Conservation (phyloP, 768 basidiomycete species). For the Kwoniella newhampshirensis region DNA sequence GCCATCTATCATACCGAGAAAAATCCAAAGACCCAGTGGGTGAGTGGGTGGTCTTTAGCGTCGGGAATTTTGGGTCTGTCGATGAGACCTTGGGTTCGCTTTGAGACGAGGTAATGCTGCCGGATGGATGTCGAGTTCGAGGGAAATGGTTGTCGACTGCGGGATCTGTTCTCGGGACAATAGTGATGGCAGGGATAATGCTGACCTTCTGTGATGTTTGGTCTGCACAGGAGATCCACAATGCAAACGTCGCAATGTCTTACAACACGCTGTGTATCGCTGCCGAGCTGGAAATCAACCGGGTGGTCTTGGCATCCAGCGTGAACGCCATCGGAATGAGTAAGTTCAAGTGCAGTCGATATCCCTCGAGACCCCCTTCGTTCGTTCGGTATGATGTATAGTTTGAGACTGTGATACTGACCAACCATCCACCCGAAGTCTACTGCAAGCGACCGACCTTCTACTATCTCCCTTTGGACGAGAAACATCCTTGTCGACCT, state of each 20-base stretch:
- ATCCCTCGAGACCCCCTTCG: too few relatives aligned
- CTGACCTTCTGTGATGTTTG: neutral
- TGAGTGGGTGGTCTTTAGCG: too few relatives aligned
- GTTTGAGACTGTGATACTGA: too few relatives aligned
- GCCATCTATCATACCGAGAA: too few relatives aligned
- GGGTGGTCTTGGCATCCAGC: constrained; percentile 44
- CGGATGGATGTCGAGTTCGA: neutral
- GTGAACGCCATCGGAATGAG: constrained; percentile 45
- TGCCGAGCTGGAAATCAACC: constrained; percentile 35
- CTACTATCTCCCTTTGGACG: constrained; percentile 46
- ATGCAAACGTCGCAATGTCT: constrained; percentile 37
- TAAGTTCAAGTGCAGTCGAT: too few relatives aligned
- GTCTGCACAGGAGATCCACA: constrained; percentile 30
- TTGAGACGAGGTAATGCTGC: too few relatives aligned
- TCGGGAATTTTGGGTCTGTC: too few relatives aligned
- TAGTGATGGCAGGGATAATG: constrained; percentile 4
- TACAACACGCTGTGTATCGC: constrained; percentile 46
- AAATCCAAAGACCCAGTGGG: too few relatives aligned
- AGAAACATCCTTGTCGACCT: constrained; percentile 37
- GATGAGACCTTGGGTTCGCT: too few relatives aligned
- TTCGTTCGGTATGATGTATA: too few relatives aligned
- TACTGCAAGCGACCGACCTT: constrained; percentile 37
- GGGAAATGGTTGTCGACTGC: neutral
- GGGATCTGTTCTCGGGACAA: neutral
- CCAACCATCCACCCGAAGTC: too few relatives aligned